These are phyloP conservation scores for Berberis thunbergii DNA, from an alignment of 164 flowering plant species.

Conservation along the genomic window DNA sequence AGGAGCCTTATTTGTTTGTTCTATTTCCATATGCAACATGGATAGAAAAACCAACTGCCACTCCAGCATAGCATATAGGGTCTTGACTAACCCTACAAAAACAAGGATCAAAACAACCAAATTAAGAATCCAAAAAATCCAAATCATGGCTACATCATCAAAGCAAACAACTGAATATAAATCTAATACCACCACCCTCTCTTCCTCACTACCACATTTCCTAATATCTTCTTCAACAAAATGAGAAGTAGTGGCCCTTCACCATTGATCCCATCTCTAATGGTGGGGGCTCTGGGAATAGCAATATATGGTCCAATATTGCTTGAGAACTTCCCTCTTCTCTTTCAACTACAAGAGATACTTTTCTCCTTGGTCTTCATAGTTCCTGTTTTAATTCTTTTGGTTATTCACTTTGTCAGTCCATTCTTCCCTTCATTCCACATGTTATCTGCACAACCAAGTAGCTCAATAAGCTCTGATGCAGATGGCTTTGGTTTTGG, in stretches of 20 bases:
- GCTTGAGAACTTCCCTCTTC: conserved; percentile 2
- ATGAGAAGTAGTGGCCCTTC: conserved; percentile 28
- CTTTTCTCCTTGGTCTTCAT: conserved; percentile 9
- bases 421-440: conserved; percentile 15
- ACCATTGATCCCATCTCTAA: conserved; percentile 31
- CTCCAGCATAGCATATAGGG: not conserved
- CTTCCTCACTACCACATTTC: not conserved
- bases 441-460: conserved; percentile 4
- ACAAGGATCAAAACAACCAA: not conserved
- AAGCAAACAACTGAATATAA: not conserved
- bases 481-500: conserved; percentile 32
- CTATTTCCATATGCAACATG: too few species aligned
- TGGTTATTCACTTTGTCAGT: conserved; percentile 22
- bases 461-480: conserved; percentile 9
- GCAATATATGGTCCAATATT: conserved; percentile 20
- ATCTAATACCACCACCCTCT: not conserved
- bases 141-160: not conserved
- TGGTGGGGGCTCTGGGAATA: conserved; percentile 26
- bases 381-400: conserved; percentile 17
- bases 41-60: not conserved
- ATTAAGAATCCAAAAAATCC: not conserved
- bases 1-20: too few species aligned
- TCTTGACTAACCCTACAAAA: not conserved
- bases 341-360: conserved; percentile 6
- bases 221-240: not conserved